phyloP scores from a whole-genome alignment of 208 protist species.

The Plasmodiophora brassicae region DNA sequence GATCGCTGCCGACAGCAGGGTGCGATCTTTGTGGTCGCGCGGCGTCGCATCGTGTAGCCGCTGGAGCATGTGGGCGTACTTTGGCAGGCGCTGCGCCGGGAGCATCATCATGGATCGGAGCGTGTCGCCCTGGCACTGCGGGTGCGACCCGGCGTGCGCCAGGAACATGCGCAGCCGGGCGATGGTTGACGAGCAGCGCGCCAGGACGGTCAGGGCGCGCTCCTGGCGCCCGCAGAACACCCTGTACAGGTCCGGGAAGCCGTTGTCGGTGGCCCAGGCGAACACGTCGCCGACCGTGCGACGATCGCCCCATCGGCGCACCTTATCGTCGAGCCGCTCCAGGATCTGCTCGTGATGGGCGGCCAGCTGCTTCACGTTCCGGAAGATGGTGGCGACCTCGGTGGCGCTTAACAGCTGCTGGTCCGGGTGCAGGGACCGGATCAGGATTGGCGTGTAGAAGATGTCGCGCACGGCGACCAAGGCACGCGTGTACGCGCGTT shows the following conservation, averaged over 20 bases:
- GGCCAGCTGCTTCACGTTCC: background rate
- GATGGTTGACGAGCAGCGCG: background rate
- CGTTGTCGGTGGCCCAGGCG: background rate
- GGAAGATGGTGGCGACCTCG: background rate
- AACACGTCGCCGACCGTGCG: background rate
- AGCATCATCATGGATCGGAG: background rate
- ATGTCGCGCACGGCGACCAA: background rate
- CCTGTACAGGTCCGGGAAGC: background rate
- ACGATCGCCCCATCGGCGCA: background rate
- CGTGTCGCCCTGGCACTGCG: slow-evolving; percentile 18
- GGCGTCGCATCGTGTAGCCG: background rate
- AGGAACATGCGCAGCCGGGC: slow-evolving; percentile 17
- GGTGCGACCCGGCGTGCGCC: slow-evolving; percentile 6
- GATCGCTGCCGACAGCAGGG: background rate
- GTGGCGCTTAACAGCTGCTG: background rate
- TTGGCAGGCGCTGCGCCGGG: background rate
- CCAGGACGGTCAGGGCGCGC: background rate
- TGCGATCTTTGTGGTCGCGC: background rate
- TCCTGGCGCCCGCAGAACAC: background rate
- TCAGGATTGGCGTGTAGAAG: background rate
- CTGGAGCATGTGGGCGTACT: background rate
- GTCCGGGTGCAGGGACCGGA: background rate
- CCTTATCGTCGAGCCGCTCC: background rate
- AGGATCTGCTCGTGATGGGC: background rate
- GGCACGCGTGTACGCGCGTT: background rate